phyloP scores from a whole-genome alignment of 1,139 yeast genomes.

The Candida sojae region DNA sequence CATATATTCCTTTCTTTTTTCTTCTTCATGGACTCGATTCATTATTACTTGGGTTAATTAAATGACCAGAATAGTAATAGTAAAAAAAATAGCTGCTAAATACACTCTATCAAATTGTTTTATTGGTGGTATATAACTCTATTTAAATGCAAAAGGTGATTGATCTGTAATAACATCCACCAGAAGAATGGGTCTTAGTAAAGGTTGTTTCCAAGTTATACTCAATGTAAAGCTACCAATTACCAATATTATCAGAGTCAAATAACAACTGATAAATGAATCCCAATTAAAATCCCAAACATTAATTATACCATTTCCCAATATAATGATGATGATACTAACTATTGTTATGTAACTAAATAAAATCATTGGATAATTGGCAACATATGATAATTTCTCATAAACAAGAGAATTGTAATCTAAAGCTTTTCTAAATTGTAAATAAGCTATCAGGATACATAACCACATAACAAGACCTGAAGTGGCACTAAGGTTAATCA shows the following conservation, averaged over 20 bases:
- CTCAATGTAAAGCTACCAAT: slow-evolving; percentile 9
- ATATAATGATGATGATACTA: slow-evolving; percentile 15
- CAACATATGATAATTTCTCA: slow-evolving; percentile 6
- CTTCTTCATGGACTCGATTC: neutral
- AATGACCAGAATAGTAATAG: too few relatives aligned
- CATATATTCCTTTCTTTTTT: neutral
- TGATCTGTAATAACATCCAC: slow-evolving; percentile 13
- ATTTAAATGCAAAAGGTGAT: slow-evolving; percentile 12
- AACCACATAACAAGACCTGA: slow-evolving; percentile 29
- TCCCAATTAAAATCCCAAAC: slow-evolving; percentile 15
- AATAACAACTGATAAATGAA: slow-evolving; percentile 15
- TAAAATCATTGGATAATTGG: slow-evolving; percentile 8
- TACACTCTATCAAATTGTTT: neutral
- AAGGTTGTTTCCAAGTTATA: slow-evolving; percentile 12
- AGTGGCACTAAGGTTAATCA: slow-evolving; percentile 23
- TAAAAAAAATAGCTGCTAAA: too few relatives aligned
- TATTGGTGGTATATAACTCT: neutral
- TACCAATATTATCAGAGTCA: slow-evolving; percentile 13
- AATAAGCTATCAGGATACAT: slow-evolving; percentile 16
- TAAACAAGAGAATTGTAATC: slow-evolving; percentile 7
- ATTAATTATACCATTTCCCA: slow-evolving; percentile 16
- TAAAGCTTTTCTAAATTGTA: slow-evolving; percentile 15
- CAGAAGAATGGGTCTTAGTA: slow-evolving; percentile 11
- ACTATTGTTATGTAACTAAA: slow-evolving; percentile 12
- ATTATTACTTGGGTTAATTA: neutral